These are phyloP conservation scores for Talaromyces sp. DNA, from an alignment of 2,329 filamentous ascomycete genomes.

Conservation along the genomic window DNA sequence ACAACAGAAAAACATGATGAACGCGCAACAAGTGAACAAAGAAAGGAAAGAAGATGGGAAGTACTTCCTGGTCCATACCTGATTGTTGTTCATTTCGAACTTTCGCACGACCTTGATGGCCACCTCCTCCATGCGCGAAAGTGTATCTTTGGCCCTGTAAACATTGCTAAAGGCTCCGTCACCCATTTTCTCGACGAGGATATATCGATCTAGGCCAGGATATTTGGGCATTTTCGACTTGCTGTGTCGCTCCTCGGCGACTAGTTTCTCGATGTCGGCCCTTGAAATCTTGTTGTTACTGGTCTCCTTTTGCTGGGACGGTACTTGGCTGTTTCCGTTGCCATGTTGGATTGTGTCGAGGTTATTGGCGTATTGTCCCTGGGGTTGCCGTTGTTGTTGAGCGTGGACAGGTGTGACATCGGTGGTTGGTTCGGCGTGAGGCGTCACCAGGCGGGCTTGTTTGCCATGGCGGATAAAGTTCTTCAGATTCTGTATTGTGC, in stretches of 20 bases:
- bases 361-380: conserved; percentile 50
- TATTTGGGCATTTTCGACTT: conserved; percentile 83
- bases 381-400: conserved; percentile 57
- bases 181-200: conserved; percentile 92
- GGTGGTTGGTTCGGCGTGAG: conserved; percentile 60
- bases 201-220: conserved; percentile 80
- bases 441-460: conserved; percentile 71
- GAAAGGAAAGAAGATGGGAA: conserved; percentile 15
- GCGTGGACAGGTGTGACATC: conserved; percentile 63
- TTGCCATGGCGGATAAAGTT: conserved; percentile 98
- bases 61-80: conserved; percentile 66
- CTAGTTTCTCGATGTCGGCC: conserved; percentile 74
- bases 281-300: conserved; percentile 47
- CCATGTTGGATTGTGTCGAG: conserved; percentile 61
- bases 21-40: background rate
- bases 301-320: conserved; percentile 58
- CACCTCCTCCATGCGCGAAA: conserved; percentile 71
- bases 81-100: conserved; percentile 97
- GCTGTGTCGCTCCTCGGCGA: conserved; percentile 86
- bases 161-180: conserved; percentile 99
- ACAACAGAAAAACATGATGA: conserved; percentile 31
- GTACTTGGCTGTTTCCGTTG: conserved; percentile 63
- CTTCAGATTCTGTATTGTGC: conserved; percentile 88
- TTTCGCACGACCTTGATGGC: conserved; percentile 99
- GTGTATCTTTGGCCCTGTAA: conserved; percentile 77